A percentile compares a stretch with the other conserved stretches of the same genome.
These are phyloP conservation scores for Daedaleopsis nitida DNA, from an alignment of 768 basidiomycete genomes.

Conservation along the genomic window DNA sequence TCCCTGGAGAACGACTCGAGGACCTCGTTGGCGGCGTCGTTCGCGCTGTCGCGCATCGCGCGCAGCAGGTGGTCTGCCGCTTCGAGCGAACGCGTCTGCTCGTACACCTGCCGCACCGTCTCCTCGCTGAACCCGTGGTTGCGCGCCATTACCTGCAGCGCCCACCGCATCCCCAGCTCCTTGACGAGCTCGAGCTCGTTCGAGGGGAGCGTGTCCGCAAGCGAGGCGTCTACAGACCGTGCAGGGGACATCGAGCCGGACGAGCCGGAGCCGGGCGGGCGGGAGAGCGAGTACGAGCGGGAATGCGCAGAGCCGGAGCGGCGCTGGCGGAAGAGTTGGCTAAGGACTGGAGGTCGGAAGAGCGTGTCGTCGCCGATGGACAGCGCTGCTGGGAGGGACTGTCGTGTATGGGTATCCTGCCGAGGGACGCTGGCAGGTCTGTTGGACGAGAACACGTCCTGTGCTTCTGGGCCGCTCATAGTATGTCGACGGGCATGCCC, in stretches of 20 bases:
- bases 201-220: conserved; percentile 11
- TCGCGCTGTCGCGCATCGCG: conserved; percentile 41
- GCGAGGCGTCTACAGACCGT: neutral
- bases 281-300: neutral
- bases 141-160: conserved; percentile 42
- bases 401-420: neutral
- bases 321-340: conserved; percentile 6
- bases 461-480: neutral
- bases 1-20: neutral
- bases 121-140: conserved; percentile 47
- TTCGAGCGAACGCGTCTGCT: conserved; percentile 35
- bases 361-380: neutral
- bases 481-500: conserved; percentile 6
- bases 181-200: conserved; percentile 23
- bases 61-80: conserved; percentile 41
- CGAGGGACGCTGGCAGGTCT: neutral
- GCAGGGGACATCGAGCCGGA: conserved; percentile 5
- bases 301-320: neutral
- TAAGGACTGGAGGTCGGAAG: neutral
- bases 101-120: conserved; percentile 44
- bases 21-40: conserved; percentile 21
- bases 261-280: neutral
- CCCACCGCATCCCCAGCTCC: conserved; percentile 33
- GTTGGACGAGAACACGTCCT: conserved; percentile 2
- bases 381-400: conserved; percentile 3